Evolutionary conservation across 768 basidiomycete species (phyloP), one percentile per base, ranked within the genome.

Genomic region (Daedaleopsis sinensis): DNA sequence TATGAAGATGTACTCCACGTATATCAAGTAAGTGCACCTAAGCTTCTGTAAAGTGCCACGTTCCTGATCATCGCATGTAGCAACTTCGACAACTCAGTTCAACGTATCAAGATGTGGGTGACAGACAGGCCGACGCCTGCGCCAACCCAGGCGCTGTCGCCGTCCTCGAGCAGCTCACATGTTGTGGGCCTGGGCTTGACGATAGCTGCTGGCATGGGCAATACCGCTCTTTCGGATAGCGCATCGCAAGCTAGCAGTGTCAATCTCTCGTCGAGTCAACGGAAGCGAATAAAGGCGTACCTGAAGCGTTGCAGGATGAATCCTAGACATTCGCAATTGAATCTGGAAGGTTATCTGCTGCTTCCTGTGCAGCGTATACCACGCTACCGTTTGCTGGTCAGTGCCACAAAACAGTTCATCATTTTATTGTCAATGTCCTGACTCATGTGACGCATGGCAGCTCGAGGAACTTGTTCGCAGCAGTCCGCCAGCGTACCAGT

Each of bases 1-100:
- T 79, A 94, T 99, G 93, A 93, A 82, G 78, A 98, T 98, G 91
- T 99, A 99, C 73, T 95, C 94, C 36, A 91, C 90, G 47, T 99
- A 98, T 73, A 96, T 96, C 81, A 98, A 98, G 93, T 94, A 72
- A 71, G 90, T 76, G 64, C 61, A 10, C 38, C 61, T 36, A 21
- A 16, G 9, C 44, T 32, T 39, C 39, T 38, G 44, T 57, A 58
- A 66, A 73, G 43, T 57, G 24, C 11, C 7, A 44, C 1, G 66
- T 42, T 19, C 48, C 58, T 55, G 38, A 18, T 57, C 32, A 27
- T 52, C 27, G 15, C 15, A 49, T 64, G 38, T 68, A 95, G 93
- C 76, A 96, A 96, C 74, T 98, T 98, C 73, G 96, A 98, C 73
- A 93, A 88, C 71, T 91, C 94, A 2, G 84, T 96, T 12, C 86